These are phyloP conservation scores for Xanthoconium purpureum DNA, from an alignment of 768 basidiomycete genomes.

Conservation along the genomic window DNA sequence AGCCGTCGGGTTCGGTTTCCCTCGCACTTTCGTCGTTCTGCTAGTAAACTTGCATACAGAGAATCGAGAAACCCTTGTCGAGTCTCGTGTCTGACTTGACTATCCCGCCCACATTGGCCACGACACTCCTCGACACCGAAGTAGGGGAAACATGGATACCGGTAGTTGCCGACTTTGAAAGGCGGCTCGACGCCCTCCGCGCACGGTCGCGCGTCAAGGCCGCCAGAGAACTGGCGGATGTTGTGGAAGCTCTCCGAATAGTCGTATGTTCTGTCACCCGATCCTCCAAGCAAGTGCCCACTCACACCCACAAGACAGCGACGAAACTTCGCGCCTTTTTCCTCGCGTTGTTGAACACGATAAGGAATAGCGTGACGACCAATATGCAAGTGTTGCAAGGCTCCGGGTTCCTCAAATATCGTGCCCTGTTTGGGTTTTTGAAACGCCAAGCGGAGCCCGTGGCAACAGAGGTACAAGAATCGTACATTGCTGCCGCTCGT, in stretches of 20 bases:
- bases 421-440: conserved; percentile 78
- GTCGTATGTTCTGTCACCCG: conserved; percentile 53
- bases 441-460: conserved; percentile 77
- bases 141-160: conserved; percentile 89
- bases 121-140: conserved; percentile 75
- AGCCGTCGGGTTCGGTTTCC: conserved; percentile 67
- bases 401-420: conserved; percentile 79
- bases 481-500: conserved; percentile 79
- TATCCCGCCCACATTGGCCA: conserved; percentile 76
- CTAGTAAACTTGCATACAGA: conserved; percentile 44
- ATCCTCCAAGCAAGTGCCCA: conserved; percentile 1
- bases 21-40: neutral
- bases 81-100: conserved; percentile 76
- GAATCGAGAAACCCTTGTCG: conserved; percentile 84
- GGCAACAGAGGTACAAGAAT: conserved; percentile 83
- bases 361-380: conserved; percentile 78
- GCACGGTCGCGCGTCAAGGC: conserved; percentile 82
- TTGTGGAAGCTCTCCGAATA: conserved; percentile 84
- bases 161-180: conserved; percentile 78
- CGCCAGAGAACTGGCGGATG: conserved; percentile 76
- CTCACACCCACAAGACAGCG: conserved; percentile 59
- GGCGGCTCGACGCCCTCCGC: conserved; percentile 62
- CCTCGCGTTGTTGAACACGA: conserved; percentile 76
- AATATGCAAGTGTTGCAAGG: conserved; percentile 94
- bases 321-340: conserved; percentile 88